Evolutionary conservation across 345 rosid genomes (phyloP), one percentile per base, ranked within the genome.

Genomic region (Boechera stricta): DNA sequence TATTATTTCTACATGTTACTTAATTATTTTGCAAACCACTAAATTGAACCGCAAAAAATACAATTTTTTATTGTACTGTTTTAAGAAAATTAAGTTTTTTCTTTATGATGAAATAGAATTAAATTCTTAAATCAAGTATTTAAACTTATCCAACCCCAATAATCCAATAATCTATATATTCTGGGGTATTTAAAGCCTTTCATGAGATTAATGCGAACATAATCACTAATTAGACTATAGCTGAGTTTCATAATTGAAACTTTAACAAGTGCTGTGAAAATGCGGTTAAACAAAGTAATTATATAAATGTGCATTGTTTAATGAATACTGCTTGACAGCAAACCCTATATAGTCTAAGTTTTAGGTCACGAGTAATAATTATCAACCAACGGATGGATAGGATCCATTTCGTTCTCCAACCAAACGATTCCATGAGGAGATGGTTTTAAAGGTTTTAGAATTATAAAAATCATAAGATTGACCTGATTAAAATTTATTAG

Each of bases 311-410:
- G 45, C 13, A n/a, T 42, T 35, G 16, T 69, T 24, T 8, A 54
- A 24, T 55, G 59, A 52, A 59, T 63, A 16, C 57, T 69, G 74
- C 48, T 54, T 63, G 80, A 70, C 80, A 77, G 75, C 80, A 77
- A 63, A 44, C 59, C 80, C 80, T 70, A 77, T 26, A 35, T 16
- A 35, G 76, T 63, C 80, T 77, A 77, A 63, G 66, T 10, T 77
- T 64, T 71, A 64, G 80, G 72, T 77, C 80, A 77, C 76, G 80
- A 65, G 76, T 77, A 64, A 77, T 77, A 64, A 71, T 77, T 64
- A 77, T 51, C 13, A 55, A 64, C 60, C 7, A 71, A 64, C 26
- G 54, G 59, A 35, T 77, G 66, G 71, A 77, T 54, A 63, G 71
- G 42, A 69, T 62, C 29, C 41, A 32, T 57, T 63, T 63, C 62